Evolutionary conservation across 176 grass and related monocot species (phyloP).

Genomic region (Rhynchospora pubera): DNA sequence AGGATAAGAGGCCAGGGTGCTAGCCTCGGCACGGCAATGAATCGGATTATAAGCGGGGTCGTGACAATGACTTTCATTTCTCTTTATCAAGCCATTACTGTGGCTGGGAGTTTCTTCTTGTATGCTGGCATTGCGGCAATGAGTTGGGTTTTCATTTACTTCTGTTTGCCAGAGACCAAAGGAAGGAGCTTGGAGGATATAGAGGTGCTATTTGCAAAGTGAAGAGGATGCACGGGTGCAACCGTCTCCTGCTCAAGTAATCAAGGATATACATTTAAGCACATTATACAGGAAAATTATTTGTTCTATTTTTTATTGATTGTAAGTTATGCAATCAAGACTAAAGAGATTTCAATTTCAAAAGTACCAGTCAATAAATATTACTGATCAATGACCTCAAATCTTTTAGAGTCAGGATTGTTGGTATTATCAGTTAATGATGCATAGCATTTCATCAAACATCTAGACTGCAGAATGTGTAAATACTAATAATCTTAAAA

Average conservation of each 20-base stretch:
- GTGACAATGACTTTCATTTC: conserved; percentile 82
- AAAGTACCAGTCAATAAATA: not conserved
- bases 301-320: not conserved
- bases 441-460: not conserved
- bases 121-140: conserved; percentile 43
- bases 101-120: conserved; percentile 60
- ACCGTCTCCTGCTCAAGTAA: not conserved
- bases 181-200: conserved; percentile 69
- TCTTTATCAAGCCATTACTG: conserved; percentile 57
- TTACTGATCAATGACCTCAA: not conserved
- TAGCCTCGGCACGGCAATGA: conserved; percentile 57
- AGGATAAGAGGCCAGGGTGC: conserved; percentile 58
- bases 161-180: conserved; percentile 48
- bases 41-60: conserved; percentile 44
- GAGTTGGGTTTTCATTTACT: conserved; percentile 49
- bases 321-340: not conserved
- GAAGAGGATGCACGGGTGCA: not conserved
- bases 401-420: not conserved
- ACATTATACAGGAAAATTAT: not conserved
- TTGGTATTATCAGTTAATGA: not conserved
- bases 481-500: too few relatives aligned
- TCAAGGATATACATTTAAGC: not conserved
- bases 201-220: conserved; percentile 57
- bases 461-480: not conserved
- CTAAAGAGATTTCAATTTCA: not conserved